These are phyloP conservation scores for Oenanthe javanica DNA, from an alignment of 140 eudicot species.

Conservation along the genomic window DNA sequence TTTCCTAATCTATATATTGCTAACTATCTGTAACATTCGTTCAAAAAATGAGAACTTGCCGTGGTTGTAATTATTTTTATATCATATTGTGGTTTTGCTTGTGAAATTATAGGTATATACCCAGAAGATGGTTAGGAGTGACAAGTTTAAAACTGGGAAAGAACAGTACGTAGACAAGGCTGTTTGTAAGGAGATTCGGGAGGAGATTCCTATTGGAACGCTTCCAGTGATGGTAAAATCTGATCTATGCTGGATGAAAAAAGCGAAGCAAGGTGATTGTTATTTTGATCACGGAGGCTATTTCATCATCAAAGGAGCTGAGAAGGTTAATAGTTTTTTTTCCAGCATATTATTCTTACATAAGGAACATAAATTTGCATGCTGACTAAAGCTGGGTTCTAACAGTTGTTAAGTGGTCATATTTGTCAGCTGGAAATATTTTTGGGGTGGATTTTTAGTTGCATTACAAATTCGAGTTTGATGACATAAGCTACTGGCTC, in stretches of 20 bases:
- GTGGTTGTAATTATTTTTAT: slow-evolving; percentile 3
- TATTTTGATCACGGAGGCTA: too few species aligned
- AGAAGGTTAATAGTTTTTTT: neutral
- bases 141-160: too few species aligned
- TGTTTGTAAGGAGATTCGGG: neutral
- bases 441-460: neutral
- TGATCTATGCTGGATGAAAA: too few species aligned
- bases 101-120: neutral
- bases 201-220: slow-evolving; percentile 15
- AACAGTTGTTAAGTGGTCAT: neutral
- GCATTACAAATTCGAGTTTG: neutral
- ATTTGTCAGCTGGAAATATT: neutral
- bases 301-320: neutral
- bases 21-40: neutral
- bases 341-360: neutral
- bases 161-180: too few species aligned
- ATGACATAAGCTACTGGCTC: neutral
- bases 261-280: too few species aligned
- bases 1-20: neutral
- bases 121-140: too few species aligned
- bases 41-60: neutral
- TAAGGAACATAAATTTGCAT: neutral
- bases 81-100: slow-evolving; percentile 1
- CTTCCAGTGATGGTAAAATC: too few species aligned
- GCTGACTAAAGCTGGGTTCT: neutral